Evolutionary conservation across 148 eudicot genomes (phyloP).

Genomic region (Silene conica): DNA sequence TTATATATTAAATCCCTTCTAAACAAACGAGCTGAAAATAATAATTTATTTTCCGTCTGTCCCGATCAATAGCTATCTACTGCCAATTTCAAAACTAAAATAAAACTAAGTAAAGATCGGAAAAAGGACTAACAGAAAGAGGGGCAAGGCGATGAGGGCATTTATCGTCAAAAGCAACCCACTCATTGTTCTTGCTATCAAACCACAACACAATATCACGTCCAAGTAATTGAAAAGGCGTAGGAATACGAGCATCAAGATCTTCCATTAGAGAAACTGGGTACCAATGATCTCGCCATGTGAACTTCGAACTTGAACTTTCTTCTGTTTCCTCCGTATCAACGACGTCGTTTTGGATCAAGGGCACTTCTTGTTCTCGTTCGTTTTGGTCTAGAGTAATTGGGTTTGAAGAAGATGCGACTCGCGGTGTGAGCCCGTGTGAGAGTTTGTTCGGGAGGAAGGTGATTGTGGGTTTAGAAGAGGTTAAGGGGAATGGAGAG

Average conservation of each 20-base stretch:
- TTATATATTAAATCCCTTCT: too few relatives aligned
- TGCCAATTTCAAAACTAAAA: too few relatives aligned
- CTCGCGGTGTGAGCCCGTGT: too few relatives aligned
- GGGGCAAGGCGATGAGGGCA: conserved; percentile 98
- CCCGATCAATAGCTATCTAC: too few relatives aligned
- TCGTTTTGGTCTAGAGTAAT: too few relatives aligned
- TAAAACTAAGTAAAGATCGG: not conserved
- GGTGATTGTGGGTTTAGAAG: too few relatives aligned
- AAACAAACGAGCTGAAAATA: too few relatives aligned
- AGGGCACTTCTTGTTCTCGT: too few relatives aligned
- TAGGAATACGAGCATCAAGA: conserved; percentile 55
- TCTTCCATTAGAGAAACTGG: conserved; percentile 86
- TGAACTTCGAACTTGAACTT: conserved; percentile 40
- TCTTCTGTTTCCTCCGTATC: conserved; percentile 25
- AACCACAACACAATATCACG: conserved; percentile 91
- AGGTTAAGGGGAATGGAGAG: too few relatives aligned
- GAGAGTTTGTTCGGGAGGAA: too few relatives aligned
- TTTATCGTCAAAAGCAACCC: conserved; percentile 88
- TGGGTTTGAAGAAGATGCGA: too few relatives aligned
- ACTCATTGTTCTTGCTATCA: conserved; percentile 37
- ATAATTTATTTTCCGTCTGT: too few relatives aligned
- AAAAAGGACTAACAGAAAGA: conserved; percentile 52
- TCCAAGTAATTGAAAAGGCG: conserved; percentile 83
- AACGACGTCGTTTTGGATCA: conserved; percentile 10
- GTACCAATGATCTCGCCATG: conserved; percentile 97